phyloP scores from a whole-genome alignment of 176 grass and related monocot species.

The Paspalum notatum region DNA sequence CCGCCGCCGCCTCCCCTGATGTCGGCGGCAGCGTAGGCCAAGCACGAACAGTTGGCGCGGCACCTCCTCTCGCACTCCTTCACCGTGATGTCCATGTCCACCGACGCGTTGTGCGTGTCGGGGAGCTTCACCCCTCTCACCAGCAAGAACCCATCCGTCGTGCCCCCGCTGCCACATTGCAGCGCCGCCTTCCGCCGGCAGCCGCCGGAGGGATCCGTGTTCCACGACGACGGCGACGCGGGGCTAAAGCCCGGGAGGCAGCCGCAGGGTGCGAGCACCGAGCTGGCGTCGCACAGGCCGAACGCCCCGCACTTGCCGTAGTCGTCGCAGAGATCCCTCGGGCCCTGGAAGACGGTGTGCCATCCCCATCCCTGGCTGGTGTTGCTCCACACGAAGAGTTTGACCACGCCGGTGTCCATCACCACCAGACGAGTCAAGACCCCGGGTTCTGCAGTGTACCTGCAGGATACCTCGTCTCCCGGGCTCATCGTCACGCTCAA shows the following conservation, averaged over 20 bases:
- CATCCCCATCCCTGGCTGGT: neutral
- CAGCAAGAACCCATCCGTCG: constrained; percentile 40
- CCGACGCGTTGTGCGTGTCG: neutral
- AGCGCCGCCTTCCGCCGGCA: constrained; percentile 41
- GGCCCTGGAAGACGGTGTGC: neutral
- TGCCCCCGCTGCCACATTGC: constrained; percentile 14
- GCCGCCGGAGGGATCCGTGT: constrained; percentile 12
- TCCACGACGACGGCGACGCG: constrained; percentile 7
- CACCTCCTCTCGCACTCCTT: constrained; percentile 46
- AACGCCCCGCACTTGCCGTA: constrained; percentile 51
- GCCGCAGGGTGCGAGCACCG: constrained; percentile 7
- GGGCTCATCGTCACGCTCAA: constrained; percentile 9
- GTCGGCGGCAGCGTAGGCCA: constrained; percentile 52
- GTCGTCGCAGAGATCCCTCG: constrained; percentile 36
- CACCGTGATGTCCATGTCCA: constrained; percentile 28
- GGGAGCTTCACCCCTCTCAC: constrained; percentile 56
- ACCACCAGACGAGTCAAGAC: constrained; percentile 37
- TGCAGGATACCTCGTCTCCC: constrained; percentile 32
- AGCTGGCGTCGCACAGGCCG: constrained; percentile 47
- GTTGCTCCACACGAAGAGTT: constrained; percentile 40
- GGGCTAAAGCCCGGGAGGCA: constrained; percentile 55
- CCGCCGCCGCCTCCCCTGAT: constrained; percentile 19
- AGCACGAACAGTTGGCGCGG: constrained; percentile 58
- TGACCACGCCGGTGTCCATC: constrained; percentile 11
- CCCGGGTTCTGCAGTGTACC: neutral